Evolutionary conservation across 345 rosid species (phyloP), one percentile per base, ranked within the genome.

Genomic region (Heritiera fomes): DNA sequence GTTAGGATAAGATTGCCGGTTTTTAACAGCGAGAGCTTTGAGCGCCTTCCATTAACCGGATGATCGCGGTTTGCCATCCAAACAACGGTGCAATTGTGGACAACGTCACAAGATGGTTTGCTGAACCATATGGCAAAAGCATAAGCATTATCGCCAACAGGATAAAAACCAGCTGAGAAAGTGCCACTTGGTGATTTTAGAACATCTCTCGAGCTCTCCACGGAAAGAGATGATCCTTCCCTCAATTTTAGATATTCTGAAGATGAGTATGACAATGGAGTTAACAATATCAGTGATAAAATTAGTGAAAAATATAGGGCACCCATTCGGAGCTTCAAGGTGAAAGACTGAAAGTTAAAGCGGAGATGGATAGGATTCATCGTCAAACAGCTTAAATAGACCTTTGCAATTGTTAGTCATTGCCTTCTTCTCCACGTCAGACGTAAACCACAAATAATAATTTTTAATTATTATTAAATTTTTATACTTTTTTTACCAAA

Each of bases 21-120:
- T 41, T 14, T 6, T 8, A n/a, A 34, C 2, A 86, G 43, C 12
- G 71, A 65, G 3, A 84, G 76, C 78, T 61, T 82, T 1, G 89
- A 82, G 23, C 34, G 10, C 53, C n/a, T 79, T 4, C 84, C 87
- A 0, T 79, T 79, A 0, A 83, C 86, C 0, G 89, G 87, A 12
- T 70, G 20, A 53, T 80, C 77, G 0, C 86, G 79, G 79, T 84
- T 84, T 0, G 84, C 87, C 81, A 78, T 76, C 85, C 89, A 86
- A 38, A 82, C 85, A 0, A 78, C 68, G 43, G 85, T 75, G 73
- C 56, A 32, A 68, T 65, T 62, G 1, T n/a, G 34, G n/a, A n/a
- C n/a, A 62, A 28, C 17, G 23, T 0, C 6, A 14, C 34, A 41
- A 8, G 77, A 2, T 7, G 75, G 81, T 6, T 56, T 64, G 34